Base-by-base conservation (phyloP, 139 green algal genomes). In the Volvox reticuliferus region DNA sequence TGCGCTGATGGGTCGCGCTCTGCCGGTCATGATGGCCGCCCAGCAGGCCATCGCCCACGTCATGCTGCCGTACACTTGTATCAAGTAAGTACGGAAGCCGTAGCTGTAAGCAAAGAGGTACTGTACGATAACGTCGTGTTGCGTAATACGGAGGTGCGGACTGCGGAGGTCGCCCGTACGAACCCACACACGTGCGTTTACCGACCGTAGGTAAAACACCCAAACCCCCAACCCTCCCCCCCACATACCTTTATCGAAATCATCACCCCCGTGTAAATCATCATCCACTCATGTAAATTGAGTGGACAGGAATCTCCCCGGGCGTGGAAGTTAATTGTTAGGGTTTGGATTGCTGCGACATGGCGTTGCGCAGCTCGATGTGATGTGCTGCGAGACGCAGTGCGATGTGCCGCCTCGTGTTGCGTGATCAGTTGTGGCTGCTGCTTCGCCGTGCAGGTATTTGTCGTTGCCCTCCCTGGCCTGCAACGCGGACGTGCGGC, bases 11-110 rank as follows among this genome's bases (percentile, higher is more conserved):
- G 86, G 73, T 32, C 73, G 75, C 12, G 55, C 75, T 6, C 75
- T 90, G n/a, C 86, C 86, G 2, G 21, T 84, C 36, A 21, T 90
- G 75, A 84, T 90, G 75, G 86, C 86, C 17, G 86, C 86, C 30
- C 86, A 90, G 75, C 73, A 90, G 73, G 86, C 86, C 5, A 78
- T 90, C 2, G 86, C 44, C 0, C 86, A 90, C 86, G 86, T 90
- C 13, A 84, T 90, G 73, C 55, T 85, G 75, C 86, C 86, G 32
- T 90, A 85, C 55, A 85, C 86, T 0, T 90, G 75, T 71, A 77
- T 90, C 9, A 44, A 33, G 86, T 90, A 26, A 37, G 82, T 68
- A 24, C 36, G 21, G 65, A 55, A 55, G 44, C 44, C 44, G 44
- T 55, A 55, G 44, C 9, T 9, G 44, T 55, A 55, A n/a, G 44